Evolutionary conservation across 129 eudicot species (phyloP).

Genomic region (Artemisia annua): DNA sequence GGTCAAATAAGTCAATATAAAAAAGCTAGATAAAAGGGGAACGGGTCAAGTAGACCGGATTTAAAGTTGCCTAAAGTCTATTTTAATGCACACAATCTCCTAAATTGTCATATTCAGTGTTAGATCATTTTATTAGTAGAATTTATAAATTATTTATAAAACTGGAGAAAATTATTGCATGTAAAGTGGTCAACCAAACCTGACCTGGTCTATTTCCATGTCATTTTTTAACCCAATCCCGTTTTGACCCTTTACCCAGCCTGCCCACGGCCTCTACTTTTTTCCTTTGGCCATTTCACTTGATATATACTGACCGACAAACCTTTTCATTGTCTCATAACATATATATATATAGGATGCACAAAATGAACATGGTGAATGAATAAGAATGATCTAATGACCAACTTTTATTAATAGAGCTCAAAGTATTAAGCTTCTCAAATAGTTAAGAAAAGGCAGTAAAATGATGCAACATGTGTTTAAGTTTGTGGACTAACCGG

Average conservation of each 20-base stretch:
- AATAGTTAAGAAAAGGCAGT: not conserved
- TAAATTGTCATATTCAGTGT: not conserved
- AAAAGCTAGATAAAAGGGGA: not conserved
- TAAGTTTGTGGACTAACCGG: conserved; percentile 51
- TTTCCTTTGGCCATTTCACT: not conserved
- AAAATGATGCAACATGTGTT: not conserved
- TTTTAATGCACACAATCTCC: not conserved
- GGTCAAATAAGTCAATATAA: not conserved
- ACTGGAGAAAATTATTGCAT: not conserved
- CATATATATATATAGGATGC: not conserved
- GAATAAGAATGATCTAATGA: not conserved
- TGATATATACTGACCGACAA: not conserved
- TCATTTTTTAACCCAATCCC: not conserved
- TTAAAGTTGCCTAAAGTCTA: not conserved
- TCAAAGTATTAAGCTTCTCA: not conserved
- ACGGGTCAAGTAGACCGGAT: not conserved
- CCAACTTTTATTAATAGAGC: not conserved
- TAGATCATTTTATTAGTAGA: not conserved
- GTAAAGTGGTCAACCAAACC: not conserved
- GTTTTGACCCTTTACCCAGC: not conserved
- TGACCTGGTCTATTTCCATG: not conserved
- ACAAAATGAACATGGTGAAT: conserved; percentile 6
- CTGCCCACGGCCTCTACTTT: not conserved
- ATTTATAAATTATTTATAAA: not conserved
- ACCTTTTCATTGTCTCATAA: not conserved